A percentile compares a stretch with the other conserved stretches of the same genome.
Conservation (phyloP, 208 protist species). For the Acanthamoeba comandoni region DNA sequence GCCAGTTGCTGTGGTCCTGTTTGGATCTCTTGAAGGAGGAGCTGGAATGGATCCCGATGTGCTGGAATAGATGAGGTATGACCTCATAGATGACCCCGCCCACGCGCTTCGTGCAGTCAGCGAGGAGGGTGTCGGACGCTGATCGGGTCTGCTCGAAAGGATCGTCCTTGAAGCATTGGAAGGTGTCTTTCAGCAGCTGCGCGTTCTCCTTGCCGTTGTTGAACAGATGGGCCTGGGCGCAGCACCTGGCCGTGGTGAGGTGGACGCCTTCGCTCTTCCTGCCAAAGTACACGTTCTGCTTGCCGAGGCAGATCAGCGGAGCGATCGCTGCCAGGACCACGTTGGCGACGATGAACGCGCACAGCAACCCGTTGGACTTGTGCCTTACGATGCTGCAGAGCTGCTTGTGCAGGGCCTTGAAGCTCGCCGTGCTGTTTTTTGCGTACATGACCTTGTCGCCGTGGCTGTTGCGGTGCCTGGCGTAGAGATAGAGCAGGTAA, state of each 20-base stretch:
- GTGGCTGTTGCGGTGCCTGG: neutral
- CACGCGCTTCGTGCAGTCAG: neutral
- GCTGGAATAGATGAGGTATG: constrained; percentile 36
- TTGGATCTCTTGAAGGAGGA: neutral
- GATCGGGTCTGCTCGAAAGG: neutral
- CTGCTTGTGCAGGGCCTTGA: neutral
- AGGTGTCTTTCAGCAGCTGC: neutral
- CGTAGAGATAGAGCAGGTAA: neutral
- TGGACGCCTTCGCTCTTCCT: no score
- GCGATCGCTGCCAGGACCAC: neutral
- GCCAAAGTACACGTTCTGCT: neutral
- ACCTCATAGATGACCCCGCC: neutral
- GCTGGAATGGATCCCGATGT: constrained; percentile 29
- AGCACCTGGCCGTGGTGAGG: no score
- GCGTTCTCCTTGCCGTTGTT: neutral
- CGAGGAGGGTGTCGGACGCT: neutral
- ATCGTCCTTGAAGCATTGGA: neutral
- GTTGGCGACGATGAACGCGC: constrained; percentile 14
- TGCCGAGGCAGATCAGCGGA: neutral
- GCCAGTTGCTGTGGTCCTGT: constrained; percentile 8
- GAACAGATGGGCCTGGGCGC: neutral
- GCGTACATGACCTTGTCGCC: neutral
- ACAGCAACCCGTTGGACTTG: constrained; percentile 1
- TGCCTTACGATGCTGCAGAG: neutral
- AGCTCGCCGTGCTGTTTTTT: neutral